Evolutionary conservation across 306 rosid genomes (phyloP).

Genomic region (Prunus mira): DNA sequence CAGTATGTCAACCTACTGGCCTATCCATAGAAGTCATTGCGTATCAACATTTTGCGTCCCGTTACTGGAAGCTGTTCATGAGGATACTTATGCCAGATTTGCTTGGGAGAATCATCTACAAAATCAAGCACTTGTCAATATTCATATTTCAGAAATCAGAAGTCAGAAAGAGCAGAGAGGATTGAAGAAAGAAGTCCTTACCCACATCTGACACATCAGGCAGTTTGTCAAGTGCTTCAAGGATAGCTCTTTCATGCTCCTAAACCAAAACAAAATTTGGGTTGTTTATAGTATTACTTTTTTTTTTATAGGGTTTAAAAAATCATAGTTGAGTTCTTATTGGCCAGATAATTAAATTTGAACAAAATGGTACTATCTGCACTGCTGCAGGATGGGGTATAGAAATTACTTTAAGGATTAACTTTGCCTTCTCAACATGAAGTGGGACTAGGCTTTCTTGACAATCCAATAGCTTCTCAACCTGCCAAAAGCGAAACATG

Average conservation of each 20-base stretch:
- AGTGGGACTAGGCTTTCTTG: not conserved
- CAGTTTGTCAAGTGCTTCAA: slow-evolving; percentile 6
- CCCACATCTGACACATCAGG: not conserved
- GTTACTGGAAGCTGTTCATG: not conserved
- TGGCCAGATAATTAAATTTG: not conserved
- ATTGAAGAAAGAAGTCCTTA: not conserved
- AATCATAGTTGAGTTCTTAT: not conserved
- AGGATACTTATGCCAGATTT: not conserved
- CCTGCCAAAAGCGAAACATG: not conserved
- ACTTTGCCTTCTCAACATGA: not conserved
- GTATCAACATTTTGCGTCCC: not conserved
- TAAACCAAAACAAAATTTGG: not conserved
- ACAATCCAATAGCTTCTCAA: not conserved
- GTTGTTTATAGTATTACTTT: not conserved
- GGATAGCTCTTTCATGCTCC: slow-evolving; percentile 2
- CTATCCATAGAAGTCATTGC: not conserved
- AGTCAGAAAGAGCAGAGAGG: not conserved
- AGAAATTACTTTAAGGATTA: not conserved
- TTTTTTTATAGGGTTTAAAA: not conserved
- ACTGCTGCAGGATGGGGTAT: not conserved
- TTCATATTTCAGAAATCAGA: not conserved
- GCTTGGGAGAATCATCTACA: not conserved
- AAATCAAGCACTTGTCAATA: not conserved
- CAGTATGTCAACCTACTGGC: not conserved
- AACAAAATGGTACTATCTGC: not conserved